Conservation (phyloP, 176 grass and related monocot genomes). For the Aegilops sharonensis region DNA sequence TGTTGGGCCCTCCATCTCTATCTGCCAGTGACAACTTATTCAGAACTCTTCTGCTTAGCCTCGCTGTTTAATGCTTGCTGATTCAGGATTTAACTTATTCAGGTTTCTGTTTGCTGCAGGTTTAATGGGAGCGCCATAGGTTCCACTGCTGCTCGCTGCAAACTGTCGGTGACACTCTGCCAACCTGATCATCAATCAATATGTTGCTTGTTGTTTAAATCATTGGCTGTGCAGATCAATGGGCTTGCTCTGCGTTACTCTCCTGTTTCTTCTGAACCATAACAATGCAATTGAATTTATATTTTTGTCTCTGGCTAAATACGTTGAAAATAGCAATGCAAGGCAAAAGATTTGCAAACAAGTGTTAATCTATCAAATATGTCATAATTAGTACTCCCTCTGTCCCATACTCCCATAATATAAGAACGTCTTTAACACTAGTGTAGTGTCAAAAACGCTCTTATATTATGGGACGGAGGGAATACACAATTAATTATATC, state of each 20-base stretch:
- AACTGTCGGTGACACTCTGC: not conserved
- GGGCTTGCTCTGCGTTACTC: not conserved
- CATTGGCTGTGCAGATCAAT: not conserved
- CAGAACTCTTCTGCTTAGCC: too few species aligned
- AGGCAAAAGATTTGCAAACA: not conserved
- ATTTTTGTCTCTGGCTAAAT: not conserved
- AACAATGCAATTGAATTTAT: not conserved
- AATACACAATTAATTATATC: not conserved
- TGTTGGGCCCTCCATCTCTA: too few species aligned
- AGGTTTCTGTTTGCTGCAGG: too few species aligned
- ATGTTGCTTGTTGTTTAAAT: not conserved
- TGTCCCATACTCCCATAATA: too few species aligned
- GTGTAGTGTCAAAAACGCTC: too few species aligned
- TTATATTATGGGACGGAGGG: too few species aligned
- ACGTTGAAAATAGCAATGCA: not conserved
- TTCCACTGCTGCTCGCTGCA: too few species aligned
- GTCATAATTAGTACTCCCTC: not conserved
- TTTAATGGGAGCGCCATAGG: too few species aligned
- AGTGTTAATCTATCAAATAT: not conserved
- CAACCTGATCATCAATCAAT: not conserved
- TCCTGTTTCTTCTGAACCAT: not conserved
- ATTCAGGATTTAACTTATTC: too few species aligned
- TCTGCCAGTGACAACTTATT: too few species aligned
- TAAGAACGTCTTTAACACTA: too few species aligned
- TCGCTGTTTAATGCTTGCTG: too few species aligned